phyloP scores from a whole-genome alignment of 116 monocot species.

The Dioscorea cayenensis region DNA sequence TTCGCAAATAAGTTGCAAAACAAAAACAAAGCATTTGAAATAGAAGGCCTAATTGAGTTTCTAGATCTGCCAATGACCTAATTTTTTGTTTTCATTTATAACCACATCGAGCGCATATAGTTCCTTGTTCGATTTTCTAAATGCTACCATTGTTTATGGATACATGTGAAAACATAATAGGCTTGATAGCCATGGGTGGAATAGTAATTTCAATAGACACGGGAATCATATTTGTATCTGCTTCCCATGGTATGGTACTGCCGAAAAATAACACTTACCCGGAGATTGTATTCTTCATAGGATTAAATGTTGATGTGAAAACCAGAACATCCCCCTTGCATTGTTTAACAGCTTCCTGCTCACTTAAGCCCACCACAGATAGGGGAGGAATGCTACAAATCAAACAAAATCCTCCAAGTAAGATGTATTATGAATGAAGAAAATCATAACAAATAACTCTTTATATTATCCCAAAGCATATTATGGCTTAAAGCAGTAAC shows the following conservation, averaged over 20 bases:
- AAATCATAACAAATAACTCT: neutral
- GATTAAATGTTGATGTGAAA: slow-evolving; percentile 86
- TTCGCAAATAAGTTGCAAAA: too few species aligned
- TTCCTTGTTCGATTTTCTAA: too few species aligned
- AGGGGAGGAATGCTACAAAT: slow-evolving; percentile 82
- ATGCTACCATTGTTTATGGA: too few species aligned
- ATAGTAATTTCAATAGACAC: too few species aligned
- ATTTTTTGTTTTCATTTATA: too few species aligned
- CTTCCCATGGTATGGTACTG: neutral
- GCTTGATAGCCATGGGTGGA: too few species aligned
- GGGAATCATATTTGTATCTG: neutral
- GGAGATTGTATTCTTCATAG: slow-evolving; percentile 97
- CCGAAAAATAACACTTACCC: slow-evolving; percentile 34
- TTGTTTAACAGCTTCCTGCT: slow-evolving; percentile 80
- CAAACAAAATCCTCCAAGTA: neutral
- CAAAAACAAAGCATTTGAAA: too few species aligned
- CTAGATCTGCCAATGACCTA: too few species aligned
- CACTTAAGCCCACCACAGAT: slow-evolving; percentile 86
- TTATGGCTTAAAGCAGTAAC: neutral
- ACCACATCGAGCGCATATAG: too few species aligned
- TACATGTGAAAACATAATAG: too few species aligned
- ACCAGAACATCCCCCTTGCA: slow-evolving; percentile 69
- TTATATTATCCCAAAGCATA: neutral
- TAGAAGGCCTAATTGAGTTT: too few species aligned
- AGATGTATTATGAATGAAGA: neutral